Percentiles rank a stretch among this genome's conserved stretches.
Conservation (phyloP, 2,329 filamentous ascomycete genomes). For the Fusarium sp. region DNA sequence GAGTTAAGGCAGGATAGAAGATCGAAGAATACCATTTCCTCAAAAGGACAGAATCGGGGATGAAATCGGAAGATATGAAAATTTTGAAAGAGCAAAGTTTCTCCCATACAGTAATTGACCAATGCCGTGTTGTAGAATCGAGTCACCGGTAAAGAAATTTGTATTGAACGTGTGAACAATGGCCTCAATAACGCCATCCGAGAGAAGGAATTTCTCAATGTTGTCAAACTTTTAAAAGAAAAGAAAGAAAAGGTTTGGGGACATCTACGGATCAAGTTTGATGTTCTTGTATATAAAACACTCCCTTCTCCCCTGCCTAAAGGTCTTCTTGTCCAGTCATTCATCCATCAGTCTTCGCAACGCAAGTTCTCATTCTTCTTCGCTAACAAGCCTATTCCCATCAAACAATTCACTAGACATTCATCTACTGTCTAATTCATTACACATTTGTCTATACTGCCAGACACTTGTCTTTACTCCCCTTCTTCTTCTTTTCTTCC, state of each 20-base stretch:
- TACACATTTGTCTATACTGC: too few species aligned
- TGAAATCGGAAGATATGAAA: accelerated
- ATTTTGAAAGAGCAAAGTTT: neutral
- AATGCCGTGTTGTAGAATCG: neutral
- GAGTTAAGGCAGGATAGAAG: too few species aligned
- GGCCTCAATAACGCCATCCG: neutral
- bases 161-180: neutral
- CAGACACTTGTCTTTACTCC: too few species aligned
- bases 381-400: neutral
- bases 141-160: neutral
- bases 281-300: neutral
- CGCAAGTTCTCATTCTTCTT: neutral
- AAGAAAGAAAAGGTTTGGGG: neutral
- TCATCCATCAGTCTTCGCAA: neutral
- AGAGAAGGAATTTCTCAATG: neutral
- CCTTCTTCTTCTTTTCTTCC: too few species aligned
- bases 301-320: accelerated
- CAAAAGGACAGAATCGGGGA: neutral
- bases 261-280: neutral
- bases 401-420: neutral
- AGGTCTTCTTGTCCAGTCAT: neutral
- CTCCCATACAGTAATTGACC: neutral
- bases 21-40: neutral
- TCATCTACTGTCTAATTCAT: too few species aligned
- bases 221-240: neutral